Base-by-base conservation (phyloP, 2,329 filamentous ascomycete genomes). In the Ramichloridium luteum region DNA sequence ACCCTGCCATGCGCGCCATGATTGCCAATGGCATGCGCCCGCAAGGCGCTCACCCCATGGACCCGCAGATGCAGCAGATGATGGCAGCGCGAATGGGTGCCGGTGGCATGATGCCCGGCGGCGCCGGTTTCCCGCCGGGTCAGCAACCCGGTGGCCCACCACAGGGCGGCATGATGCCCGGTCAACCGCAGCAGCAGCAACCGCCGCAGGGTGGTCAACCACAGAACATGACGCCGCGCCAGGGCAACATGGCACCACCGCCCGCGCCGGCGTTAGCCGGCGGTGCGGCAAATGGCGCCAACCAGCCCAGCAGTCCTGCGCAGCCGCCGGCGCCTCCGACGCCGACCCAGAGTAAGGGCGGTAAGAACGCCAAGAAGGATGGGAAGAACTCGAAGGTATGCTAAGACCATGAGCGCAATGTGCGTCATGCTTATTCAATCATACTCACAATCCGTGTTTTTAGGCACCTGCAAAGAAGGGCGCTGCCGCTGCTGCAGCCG, bases 171-270 rank as follows among this genome's bases (percentile, higher is more conserved):
- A 55, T 55, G 52, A 62, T 65, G 53, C 63, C 46, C 27, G 54
- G 51, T 20, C 53, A 55, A 28, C 57, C 56, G 45, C 47, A 41
- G 56, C 59, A 56, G 28, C 68, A 64, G 49, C 67, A 64, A 13
- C 57, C 56, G 44, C 47, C 42, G 56, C 67, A 64, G 13, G 70
- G 67, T 31, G 61, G 59, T 11, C 68, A 64, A 37, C 65, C 71
- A 25, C 76, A 51, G 26, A 61, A 57, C n/a, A 63, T 80, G 56
- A 81, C 75, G 3, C 77, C 80, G n/a, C 76, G 80, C 50, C 80
- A 80, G 55, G 68, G 78, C 44, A 68, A 68, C 39, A 72, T 68
- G 37, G 60, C 62, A 22, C 63, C 63, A 16, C 62, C 64, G n/a
- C 64, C 63, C 20, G 61, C 62, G 10, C 57, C 58, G 2, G 51